Percentiles rank a stretch among this genome's conserved stretches.
Conservation (phyloP, 768 basidiomycete species). For the Lactarius evosmus region DNA sequence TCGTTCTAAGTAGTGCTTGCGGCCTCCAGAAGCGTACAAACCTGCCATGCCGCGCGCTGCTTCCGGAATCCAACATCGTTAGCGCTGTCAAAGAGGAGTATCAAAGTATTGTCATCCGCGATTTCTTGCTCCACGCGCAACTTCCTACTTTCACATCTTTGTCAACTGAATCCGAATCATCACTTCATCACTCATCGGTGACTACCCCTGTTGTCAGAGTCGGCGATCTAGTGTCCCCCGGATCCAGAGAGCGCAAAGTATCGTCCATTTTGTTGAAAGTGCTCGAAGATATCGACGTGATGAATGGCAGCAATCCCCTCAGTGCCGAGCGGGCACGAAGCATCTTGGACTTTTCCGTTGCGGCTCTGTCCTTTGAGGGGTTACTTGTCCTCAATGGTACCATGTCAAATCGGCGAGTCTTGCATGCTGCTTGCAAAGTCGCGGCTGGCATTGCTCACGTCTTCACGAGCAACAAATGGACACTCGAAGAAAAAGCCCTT, state of each 20-base stretch:
- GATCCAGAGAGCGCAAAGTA: slow-evolving; percentile 57
- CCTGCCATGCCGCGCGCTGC: slow-evolving; percentile 46
- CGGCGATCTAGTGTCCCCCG: slow-evolving; percentile 45
- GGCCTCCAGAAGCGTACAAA: slow-evolving; percentile 47
- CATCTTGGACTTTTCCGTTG: slow-evolving; percentile 65
- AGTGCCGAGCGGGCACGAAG: slow-evolving; percentile 64
- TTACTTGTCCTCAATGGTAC: slow-evolving; percentile 63
- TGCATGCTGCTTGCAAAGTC: slow-evolving; percentile 60
- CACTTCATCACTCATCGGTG: background rate
- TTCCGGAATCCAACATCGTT: slow-evolving; percentile 70
- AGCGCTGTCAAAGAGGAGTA: slow-evolving; percentile 57
- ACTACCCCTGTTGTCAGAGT: background rate
- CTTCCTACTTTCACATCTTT: slow-evolving; percentile 44
- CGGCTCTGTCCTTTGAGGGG: slow-evolving; percentile 66
- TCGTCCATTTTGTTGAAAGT: slow-evolving; percentile 62
- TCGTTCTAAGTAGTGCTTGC: slow-evolving; percentile 63
- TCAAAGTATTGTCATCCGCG: slow-evolving; percentile 56
- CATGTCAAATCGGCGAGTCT: slow-evolving; percentile 53
- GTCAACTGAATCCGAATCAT: slow-evolving; percentile 12
- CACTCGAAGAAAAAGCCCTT: slow-evolving; percentile 55
- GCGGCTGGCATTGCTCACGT: slow-evolving; percentile 41
- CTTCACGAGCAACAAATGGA: slow-evolving; percentile 49
- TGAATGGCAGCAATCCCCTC: slow-evolving; percentile 37
- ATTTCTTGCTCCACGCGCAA: slow-evolving; percentile 65
- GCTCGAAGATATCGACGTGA: slow-evolving; percentile 51